Evolutionary conservation across 1,139 yeast species (phyloP).

Genomic region (Candida sp.): DNA sequence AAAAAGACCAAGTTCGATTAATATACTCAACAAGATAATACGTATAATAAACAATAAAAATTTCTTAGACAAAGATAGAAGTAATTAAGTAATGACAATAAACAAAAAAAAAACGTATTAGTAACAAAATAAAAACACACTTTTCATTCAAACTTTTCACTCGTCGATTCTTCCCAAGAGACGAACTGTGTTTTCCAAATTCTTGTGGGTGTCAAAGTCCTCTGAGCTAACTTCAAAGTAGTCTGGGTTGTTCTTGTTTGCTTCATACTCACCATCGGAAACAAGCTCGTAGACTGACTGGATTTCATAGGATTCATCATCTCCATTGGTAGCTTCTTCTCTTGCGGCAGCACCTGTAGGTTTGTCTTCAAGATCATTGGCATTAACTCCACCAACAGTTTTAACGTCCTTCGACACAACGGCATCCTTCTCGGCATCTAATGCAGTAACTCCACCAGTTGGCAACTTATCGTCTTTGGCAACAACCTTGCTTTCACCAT

Average conservation of each 20-base stretch:
- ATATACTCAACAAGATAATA: slow-evolving; percentile 4
- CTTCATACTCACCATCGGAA: slow-evolving; percentile 49
- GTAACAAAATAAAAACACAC: background rate
- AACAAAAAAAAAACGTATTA: background rate
- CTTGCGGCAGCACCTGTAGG: slow-evolving; percentile 3
- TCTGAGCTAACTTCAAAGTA: slow-evolving; percentile 50
- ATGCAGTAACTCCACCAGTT: slow-evolving; percentile 9
- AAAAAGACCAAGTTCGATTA: slow-evolving; percentile 75
- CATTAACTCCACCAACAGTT: slow-evolving; percentile 12
- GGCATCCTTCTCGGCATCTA: slow-evolving; percentile 3
- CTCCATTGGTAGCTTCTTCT: slow-evolving; percentile 11
- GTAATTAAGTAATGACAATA: background rate
- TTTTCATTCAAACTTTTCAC: background rate
- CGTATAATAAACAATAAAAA: background rate
- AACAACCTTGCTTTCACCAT: background rate
- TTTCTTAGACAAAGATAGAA: background rate
- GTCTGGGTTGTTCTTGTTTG: slow-evolving; percentile 49
- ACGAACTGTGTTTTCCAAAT: slow-evolving; percentile 12
- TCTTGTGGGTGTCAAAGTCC: slow-evolving; percentile 33
- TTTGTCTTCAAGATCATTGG: slow-evolving; percentile 11
- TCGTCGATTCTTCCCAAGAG: slow-evolving; percentile 5
- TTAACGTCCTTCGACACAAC: slow-evolving; percentile 7
- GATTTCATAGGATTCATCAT: slow-evolving; percentile 30
- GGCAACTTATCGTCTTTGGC: slow-evolving; percentile 8
- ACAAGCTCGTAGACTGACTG: slow-evolving; percentile 57